Base-by-base conservation (phyloP, 768 basidiomycete species). In the Mycena galericulata region DNA sequence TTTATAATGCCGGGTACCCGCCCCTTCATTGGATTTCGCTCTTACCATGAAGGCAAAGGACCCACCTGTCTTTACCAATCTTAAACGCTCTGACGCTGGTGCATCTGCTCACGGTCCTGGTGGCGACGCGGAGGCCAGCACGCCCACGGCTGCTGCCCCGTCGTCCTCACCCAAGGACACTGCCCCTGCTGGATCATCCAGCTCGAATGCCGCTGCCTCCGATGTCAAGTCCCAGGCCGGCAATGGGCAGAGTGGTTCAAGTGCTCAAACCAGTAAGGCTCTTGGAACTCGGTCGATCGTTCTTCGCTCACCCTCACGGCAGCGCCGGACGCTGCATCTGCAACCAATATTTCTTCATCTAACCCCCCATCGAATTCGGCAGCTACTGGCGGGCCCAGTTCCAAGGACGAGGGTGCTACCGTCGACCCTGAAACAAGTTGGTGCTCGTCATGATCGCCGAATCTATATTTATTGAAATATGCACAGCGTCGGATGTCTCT, bases 41-140 rank as follows among this genome's bases (percentile, higher is more conserved):
- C 63, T 65, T 56, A 60, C 67, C 27, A 71, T 71, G 70, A 67
- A 67, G 49, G 49, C 40, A 36, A 64, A 68, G 67, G 69, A 47
- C 57, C 61, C 65, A n/a, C 57, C 69, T 67, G 70, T 68, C 65
- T 56, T 65, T 71, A 68, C 65, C 9, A 26, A 59, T 10, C 40
- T 6, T 9, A 61, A 61, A 64, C 54, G 54, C 30, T 36, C 60
- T 10, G 41, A 57, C 20, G 58, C 69, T 71, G 65, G 55, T 49
- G 49, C 15, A 27, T 61, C 68, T n/a, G 62, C 62, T 62, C n/a
- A 46, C 22, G 54, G 53, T 59, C 49, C 65, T 61, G 65, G 53
- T 38, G 62, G 54, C 62, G 43, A 55, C 5, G 62, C 43, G 54
- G 64, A 24, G 29, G 41, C 57, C 50, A 61, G 34, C 32, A 41